A percentile compares a stretch with the other conserved stretches of the same genome.
These are phyloP conservation scores for Angomonas deanei DNA, from an alignment of 208 protist genomes.

Conservation along the genomic window DNA sequence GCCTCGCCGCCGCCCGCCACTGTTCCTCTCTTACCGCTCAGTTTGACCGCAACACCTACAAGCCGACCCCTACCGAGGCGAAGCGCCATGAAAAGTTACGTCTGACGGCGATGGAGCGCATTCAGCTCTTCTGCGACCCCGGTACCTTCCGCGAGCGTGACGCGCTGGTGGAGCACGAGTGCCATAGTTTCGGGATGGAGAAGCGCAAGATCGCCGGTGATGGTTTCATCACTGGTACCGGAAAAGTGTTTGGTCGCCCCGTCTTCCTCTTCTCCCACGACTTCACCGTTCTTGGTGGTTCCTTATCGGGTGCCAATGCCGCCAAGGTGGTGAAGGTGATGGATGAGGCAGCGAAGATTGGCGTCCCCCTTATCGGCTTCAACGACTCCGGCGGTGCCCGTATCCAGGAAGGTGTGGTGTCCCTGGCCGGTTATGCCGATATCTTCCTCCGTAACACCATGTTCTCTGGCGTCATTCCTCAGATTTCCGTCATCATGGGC, in stretches of 20 bases:
- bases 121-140: slow-evolving; percentile 90
- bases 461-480: slow-evolving; percentile 93
- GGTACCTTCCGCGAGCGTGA: slow-evolving; percentile 93
- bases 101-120: slow-evolving; percentile 92
- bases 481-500: slow-evolving; percentile 96
- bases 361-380: slow-evolving; percentile 94
- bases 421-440: slow-evolving; percentile 94
- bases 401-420: slow-evolving; percentile 94
- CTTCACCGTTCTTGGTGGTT: slow-evolving; percentile 94
- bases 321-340: slow-evolving; percentile 96
- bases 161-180: slow-evolving; percentile 89
- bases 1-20: slow-evolving; percentile 11
- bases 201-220: slow-evolving; percentile 86
- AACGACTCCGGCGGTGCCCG: slow-evolving; percentile 96
- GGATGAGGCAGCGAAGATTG: slow-evolving; percentile 92
- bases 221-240: slow-evolving; percentile 91
- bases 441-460: slow-evolving; percentile 94
- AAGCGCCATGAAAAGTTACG: slow-evolving; percentile 88
- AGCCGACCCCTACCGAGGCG: slow-evolving; percentile 30
- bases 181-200: slow-evolving; percentile 92
- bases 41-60: slow-evolving; percentile 30
- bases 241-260: slow-evolving; percentile 90
- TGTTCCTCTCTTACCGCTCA: slow-evolving; percentile 12
- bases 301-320: slow-evolving; percentile 90
- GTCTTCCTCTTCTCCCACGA: slow-evolving; percentile 96